Evolutionary conservation across 148 eudicot species (phyloP), one percentile per base, ranked within the genome.

Genomic region (Camellia granthamiana): DNA sequence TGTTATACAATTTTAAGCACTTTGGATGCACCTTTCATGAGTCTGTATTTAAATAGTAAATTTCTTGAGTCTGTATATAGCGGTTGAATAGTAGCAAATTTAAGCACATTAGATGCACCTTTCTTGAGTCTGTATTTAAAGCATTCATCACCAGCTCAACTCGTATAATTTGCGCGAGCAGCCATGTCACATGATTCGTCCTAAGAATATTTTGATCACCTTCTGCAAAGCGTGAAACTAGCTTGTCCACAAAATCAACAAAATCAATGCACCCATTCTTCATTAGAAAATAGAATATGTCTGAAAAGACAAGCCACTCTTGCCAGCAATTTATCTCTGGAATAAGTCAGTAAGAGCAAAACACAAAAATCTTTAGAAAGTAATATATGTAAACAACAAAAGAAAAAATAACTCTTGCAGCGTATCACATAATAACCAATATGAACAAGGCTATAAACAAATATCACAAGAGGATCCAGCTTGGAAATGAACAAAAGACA

Each of bases 161-260:
- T 49, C 97, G 92, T 65, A 94, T 92, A 70, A 97, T 90, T 80
- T 94, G 98, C 69, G 95, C 94, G 70, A 97, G 88, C 82, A 97
- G 91, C 99, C 93, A 97, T 19, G 97, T 94, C 43, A 97, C 97
- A 75, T 97, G 98, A 86, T 97, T 97, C 62, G 99, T 97, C 80
- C 89, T 87, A 68, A 92, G 89, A 83, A 92, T 84, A 79, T 88
- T 89, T 66, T 80, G 92, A 86, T 97, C 94, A 74, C 89, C 95
- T 81, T 93, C 98, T 67, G 89, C 85, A n/a, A 92, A 86, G 73
- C 94, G 93, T 80, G 85, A 84, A 56, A 92, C 91, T 81, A 97
- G 92, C 89, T 94, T 94, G 84, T 97, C 99, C 86, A 97, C 93
- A 83, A 97, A 94, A 78, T 94, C 95, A 64, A 91, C 93, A 85